Evolutionary conservation across 805 yeast species (phyloP), one percentile per base, ranked within the genome.

Genomic region (Myxozyma neotropica): DNA sequence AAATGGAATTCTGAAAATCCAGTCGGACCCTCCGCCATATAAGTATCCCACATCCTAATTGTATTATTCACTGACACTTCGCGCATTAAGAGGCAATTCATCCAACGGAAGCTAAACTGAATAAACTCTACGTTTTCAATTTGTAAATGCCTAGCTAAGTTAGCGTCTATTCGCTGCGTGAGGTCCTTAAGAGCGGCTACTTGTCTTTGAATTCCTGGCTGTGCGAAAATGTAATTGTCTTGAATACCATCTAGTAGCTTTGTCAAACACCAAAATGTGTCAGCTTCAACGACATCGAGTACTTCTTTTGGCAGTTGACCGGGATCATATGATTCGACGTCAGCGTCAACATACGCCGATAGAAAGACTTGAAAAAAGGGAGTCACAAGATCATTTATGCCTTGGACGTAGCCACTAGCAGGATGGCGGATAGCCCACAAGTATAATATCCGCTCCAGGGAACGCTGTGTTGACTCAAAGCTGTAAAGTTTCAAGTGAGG

Each of bases 21-120:
- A 47, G 80, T 80, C 15, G 79, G 64, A 3, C 81, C 82, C 61
- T 78, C 81, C 2, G 80, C 72, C 65, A 84, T 70, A 72, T 94
- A 94, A 0, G 99, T 92, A 71, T 94, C 99, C 98, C 99, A 94
- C 96, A 94, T 93, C 57, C 99, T 80, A 23, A 92, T 85, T 4
- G 92, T 88, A 61, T 89, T 82, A 31, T 78, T 77, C 69, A 94
- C 84, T 43, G 86, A 83, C 46, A 94, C 79, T 69, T 94, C 99
- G 66, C 99, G 83, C 99, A 94, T 94, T 51, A 94, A 77, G 69
- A 94, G 77, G 76, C 99, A 94, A 74, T 94, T 94, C 98, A 94
- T 94, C 99, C 99, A 94, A 67, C 99, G 80, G 76, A 94, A 94
- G 21, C 97, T 84, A 73, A 94, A 94, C 74, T 94, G 99, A 64